Conservation (phyloP, 768 basidiomycete species). For the Pisolithus microcarpus region DNA sequence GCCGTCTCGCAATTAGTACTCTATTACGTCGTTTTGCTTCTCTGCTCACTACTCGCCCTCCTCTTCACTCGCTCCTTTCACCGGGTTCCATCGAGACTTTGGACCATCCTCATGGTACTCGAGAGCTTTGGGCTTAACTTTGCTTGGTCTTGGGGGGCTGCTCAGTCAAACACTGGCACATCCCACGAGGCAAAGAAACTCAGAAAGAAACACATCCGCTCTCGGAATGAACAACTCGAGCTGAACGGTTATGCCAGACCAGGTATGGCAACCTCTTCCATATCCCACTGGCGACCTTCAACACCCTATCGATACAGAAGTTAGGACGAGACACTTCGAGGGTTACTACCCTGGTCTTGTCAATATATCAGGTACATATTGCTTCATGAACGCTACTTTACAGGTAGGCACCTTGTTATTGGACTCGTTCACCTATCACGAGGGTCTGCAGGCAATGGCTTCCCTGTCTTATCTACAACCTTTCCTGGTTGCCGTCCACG, state of each 20-base stretch:
- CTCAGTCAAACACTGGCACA: slow-evolving; percentile 15
- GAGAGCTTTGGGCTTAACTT: slow-evolving; percentile 47
- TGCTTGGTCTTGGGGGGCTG: slow-evolving; percentile 58
- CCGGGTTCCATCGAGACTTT: slow-evolving; percentile 23
- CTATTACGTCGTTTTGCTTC: slow-evolving; percentile 41
- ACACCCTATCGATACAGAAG: slow-evolving; percentile 9
- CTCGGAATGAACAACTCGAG: slow-evolving; percentile 51
- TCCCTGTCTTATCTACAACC: slow-evolving; percentile 79
- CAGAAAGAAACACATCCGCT: slow-evolving; percentile 43
- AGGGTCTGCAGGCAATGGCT: slow-evolving; percentile 65
- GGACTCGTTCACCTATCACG: slow-evolving; percentile 11
- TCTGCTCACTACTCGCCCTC: slow-evolving; percentile 32
- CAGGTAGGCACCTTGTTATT: slow-evolving; percentile 46
- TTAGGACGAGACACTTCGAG: slow-evolving; percentile 21
- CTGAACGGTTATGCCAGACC: slow-evolving; percentile 29
- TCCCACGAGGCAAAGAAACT: slow-evolving; percentile 36
- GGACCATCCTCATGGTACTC: slow-evolving; percentile 44
- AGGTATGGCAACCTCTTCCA: slow-evolving; percentile 17
- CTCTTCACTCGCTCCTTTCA: slow-evolving; percentile 22
- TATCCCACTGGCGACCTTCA: neutral
- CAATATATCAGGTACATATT: slow-evolving; percentile 93
- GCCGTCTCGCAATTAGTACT: slow-evolving; percentile 53
- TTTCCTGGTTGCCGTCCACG: slow-evolving; percentile 68
- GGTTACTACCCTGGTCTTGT: slow-evolving; percentile 84
- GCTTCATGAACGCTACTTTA: slow-evolving; percentile 95